Conservation (phyloP, 352 stramenopile species). For the Globisporangium splendens region DNA sequence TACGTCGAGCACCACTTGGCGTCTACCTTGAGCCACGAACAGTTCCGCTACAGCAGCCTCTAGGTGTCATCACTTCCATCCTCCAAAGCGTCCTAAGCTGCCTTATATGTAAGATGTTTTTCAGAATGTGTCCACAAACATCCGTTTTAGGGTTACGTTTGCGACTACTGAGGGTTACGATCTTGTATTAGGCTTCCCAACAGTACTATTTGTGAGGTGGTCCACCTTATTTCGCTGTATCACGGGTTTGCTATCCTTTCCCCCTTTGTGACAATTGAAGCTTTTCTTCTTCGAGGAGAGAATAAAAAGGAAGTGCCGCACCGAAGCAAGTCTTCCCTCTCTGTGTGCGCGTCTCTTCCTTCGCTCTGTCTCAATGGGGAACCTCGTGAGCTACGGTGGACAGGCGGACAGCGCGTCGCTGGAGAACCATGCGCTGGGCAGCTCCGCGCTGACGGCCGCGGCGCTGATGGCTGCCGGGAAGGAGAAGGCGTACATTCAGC, state of each 20-base stretch:
- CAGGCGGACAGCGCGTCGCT: slow-evolving; percentile 15
- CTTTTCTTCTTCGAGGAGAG: not conserved
- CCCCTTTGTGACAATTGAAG: not conserved
- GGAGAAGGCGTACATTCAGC: slow-evolving; percentile 47
- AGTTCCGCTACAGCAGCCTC: slow-evolving; percentile 78
- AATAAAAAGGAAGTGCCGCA: no score
- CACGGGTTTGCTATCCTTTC: not conserved
- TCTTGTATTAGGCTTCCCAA: no score
- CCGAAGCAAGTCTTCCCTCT: not conserved
- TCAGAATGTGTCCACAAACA: not conserved
- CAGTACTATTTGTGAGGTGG: no score
- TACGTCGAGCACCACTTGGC: slow-evolving; percentile 66
- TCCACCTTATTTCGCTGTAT: not conserved
- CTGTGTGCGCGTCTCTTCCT: not conserved
- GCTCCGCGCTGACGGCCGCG: not conserved
- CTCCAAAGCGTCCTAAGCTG: no score
- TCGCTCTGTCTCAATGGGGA: slow-evolving; percentile 38
- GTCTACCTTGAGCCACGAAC: slow-evolving; percentile 50
- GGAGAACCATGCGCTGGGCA: slow-evolving; percentile 7
- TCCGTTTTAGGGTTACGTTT: no score
- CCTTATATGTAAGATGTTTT: not conserved
- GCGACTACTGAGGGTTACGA: no score
- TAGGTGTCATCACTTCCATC: no score
- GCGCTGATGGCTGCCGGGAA: slow-evolving; percentile 5
- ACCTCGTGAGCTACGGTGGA: slow-evolving; percentile 55